Evolutionary conservation across 257 asterid genomes (phyloP).

Genomic region (Solanum virginianum): DNA sequence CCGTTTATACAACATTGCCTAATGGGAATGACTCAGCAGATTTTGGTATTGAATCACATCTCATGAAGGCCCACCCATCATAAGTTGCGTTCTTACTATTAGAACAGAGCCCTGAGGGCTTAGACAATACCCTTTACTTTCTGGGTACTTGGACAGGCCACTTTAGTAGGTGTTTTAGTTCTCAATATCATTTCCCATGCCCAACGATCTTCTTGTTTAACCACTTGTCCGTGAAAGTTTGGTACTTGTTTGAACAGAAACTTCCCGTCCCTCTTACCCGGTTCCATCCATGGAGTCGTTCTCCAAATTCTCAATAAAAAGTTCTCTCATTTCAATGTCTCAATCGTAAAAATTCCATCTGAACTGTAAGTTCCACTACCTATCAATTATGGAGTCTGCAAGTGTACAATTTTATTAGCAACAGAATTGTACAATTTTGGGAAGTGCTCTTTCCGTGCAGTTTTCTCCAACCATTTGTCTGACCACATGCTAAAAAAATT

Average conservation of each 20-base stretch:
- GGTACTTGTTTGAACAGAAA: not conserved
- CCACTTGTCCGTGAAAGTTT: not conserved
- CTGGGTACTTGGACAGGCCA: not conserved
- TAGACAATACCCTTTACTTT: not conserved
- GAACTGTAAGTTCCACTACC: not conserved
- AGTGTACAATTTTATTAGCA: not conserved
- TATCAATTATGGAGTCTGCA: not conserved
- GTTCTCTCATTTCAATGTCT: not conserved
- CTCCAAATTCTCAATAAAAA: not conserved
- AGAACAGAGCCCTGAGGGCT: not conserved
- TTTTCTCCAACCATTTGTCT: not conserved
- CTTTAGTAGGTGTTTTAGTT: not conserved
- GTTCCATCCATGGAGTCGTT: not conserved
- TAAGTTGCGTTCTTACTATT: not conserved
- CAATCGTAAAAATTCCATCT: not conserved
- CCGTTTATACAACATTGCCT: slow-evolving; percentile 38
- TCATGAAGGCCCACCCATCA: slow-evolving; percentile 11
- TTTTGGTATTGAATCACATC: slow-evolving; percentile 34
- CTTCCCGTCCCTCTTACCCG: not conserved
- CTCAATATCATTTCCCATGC: not conserved
- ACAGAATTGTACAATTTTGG: not conserved
- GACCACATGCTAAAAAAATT: not conserved
- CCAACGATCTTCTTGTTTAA: not conserved
- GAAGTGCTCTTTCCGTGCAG: not conserved
- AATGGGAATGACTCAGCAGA: slow-evolving; percentile 17